Evolutionary conservation across 768 basidiomycete species (phyloP).

Genomic region (Suillus subalutaceus): DNA sequence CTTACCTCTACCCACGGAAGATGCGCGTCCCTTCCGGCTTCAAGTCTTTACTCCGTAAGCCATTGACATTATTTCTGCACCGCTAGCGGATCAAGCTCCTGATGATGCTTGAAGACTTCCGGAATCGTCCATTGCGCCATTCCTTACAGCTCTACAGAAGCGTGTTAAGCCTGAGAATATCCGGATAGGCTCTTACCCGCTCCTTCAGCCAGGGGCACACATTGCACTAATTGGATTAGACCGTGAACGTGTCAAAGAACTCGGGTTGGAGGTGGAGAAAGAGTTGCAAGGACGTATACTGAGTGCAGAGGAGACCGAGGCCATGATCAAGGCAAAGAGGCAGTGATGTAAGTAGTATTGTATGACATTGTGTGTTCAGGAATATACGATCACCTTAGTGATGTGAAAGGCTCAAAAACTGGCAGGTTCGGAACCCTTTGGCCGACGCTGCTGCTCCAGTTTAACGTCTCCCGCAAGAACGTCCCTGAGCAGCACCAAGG

Average conservation of each 20-base stretch:
- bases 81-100: background rate
- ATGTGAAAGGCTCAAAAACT: background rate
- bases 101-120: slow-evolving; percentile 45
- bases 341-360: background rate
- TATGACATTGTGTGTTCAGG: background rate
- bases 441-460: slow-evolving; percentile 9
- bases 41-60: slow-evolving; percentile 83
- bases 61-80: background rate
- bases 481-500: slow-evolving; percentile 17
- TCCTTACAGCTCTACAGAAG: slow-evolving; percentile 74
- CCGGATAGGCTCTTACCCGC: slow-evolving; percentile 82
- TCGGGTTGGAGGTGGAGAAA: slow-evolving; percentile 65
- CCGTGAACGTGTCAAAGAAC: slow-evolving; percentile 49
- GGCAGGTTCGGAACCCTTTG: background rate
- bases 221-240: slow-evolving; percentile 59
- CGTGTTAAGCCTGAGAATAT: slow-evolving; percentile 76
- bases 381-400: background rate
- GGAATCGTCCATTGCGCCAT: slow-evolving; percentile 89
- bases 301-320: slow-evolving; percentile 67
- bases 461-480: slow-evolving; percentile 17
- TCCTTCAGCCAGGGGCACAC: slow-evolving; percentile 60
- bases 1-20: slow-evolving; percentile 75
- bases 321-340: slow-evolving; percentile 38
- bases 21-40: slow-evolving; percentile 73
- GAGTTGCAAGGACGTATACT: slow-evolving; percentile 61